Percentiles rank a stretch among this genome's conserved stretches.
phyloP scores from a whole-genome alignment of 164 flowering plant species.

The Stephania japonica region DNA sequence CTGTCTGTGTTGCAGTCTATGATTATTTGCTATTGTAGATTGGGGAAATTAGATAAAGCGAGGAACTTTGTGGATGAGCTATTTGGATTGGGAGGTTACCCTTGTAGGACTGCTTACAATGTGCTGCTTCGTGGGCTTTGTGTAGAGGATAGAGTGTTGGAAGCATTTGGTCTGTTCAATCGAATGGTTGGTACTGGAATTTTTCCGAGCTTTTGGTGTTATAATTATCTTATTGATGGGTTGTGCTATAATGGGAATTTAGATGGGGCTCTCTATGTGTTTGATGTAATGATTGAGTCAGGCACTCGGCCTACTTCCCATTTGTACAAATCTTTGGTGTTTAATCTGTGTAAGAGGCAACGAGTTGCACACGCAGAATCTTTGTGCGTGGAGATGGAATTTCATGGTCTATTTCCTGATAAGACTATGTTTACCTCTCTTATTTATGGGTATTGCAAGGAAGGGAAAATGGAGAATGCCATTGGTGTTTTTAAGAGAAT shows the following conservation, averaged over 20 bases:
- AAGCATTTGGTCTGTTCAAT: conserved; percentile 33
- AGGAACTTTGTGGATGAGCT: conserved; percentile 27
- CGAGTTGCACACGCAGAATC: conserved; percentile 41
- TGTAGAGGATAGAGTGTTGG: conserved; percentile 23
- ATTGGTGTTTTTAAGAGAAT: conserved; percentile 42
- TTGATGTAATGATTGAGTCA: conserved; percentile 27
- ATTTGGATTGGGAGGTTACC: conserved; percentile 15
- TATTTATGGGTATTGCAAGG: conserved; percentile 42
- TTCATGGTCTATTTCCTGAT: conserved; percentile 30
- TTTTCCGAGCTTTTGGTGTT: conserved; percentile 21
- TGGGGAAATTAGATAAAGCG: conserved; percentile 46
- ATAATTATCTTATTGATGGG: conserved; percentile 32
- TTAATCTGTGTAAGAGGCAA: conserved; percentile 36
- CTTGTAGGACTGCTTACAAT: conserved; percentile 28
- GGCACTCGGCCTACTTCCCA: conserved; percentile 29
- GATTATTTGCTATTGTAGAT: conserved; percentile 39
- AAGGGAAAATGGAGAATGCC: conserved; percentile 46
- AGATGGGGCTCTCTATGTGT: conserved; percentile 39
- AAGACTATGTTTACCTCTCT: conserved; percentile 44
- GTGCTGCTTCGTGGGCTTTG: conserved; percentile 29
- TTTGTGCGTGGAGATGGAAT: conserved; percentile 44
- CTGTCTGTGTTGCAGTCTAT: conserved; percentile 35
- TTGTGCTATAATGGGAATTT: conserved; percentile 35
- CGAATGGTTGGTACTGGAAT: conserved; percentile 17
- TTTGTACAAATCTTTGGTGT: conserved; percentile 37